Percentiles rank a stretch among this genome's conserved stretches.
Conservation (phyloP, 202 grass and related monocot genomes). For the Cymbopogon flexuosus region DNA sequence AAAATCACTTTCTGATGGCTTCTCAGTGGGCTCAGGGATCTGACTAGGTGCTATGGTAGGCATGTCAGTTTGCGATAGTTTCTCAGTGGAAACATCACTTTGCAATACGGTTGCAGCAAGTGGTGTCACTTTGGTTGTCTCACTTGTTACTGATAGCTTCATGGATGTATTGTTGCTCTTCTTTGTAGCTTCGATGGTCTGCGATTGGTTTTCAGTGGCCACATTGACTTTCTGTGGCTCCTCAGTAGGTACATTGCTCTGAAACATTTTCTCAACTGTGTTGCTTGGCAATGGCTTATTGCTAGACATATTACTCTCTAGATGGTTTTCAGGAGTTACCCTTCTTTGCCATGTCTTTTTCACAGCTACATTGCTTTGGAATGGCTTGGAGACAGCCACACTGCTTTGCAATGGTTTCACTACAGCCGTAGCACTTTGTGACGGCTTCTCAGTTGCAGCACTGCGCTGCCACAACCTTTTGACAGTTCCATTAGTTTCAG, state of each 20-base stretch:
- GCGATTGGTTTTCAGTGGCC: slow-evolving; percentile 18
- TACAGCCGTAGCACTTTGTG: slow-evolving; percentile 17
- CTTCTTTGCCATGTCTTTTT: slow-evolving; percentile 46
- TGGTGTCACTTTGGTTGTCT: background rate
- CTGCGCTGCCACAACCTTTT: slow-evolving; percentile 49
- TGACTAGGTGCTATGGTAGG: background rate
- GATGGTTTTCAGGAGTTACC: slow-evolving; percentile 25
- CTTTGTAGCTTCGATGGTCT: slow-evolving; percentile 8
- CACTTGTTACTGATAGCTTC: background rate
- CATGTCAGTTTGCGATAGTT: slow-evolving; percentile 8
- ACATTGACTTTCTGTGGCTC: slow-evolving; percentile 21
- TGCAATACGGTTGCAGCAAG: background rate
- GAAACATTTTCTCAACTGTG: slow-evolving; percentile 11
- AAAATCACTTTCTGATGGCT: slow-evolving; percentile 19
- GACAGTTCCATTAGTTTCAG: slow-evolving; percentile 26
- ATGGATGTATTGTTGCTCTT: slow-evolving; percentile 15
- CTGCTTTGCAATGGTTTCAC: slow-evolving; percentile 41
- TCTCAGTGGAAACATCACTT: slow-evolving; percentile 12
- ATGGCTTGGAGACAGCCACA: slow-evolving; percentile 21
- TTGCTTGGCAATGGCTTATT: slow-evolving; percentile 33
- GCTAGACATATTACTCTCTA: slow-evolving; percentile 25
- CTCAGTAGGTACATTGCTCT: slow-evolving; percentile 24
- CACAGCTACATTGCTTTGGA: background rate
- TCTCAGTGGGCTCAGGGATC: background rate
- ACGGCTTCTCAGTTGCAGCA: slow-evolving; percentile 35